Base-by-base conservation (phyloP, 257 asterid species). In the Osmanthus fragrans region DNA sequence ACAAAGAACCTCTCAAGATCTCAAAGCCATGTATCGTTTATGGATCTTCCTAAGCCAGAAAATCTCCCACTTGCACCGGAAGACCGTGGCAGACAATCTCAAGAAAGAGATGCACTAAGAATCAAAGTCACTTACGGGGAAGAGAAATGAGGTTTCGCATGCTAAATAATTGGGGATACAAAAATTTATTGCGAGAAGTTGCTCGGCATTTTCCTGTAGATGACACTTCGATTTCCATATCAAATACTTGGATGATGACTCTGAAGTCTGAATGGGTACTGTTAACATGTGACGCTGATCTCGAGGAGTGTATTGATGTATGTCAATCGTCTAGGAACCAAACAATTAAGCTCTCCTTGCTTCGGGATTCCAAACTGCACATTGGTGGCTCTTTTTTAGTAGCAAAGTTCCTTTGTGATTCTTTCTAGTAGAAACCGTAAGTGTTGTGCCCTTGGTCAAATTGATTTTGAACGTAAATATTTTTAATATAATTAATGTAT, bases 161-260 rank as follows among this genome's bases (percentile, higher is more conserved):
- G 92, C 88, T 85, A 29, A 84, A 21, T 27, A 72, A 75, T 16
- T 90, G 96, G 97, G 84, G 87, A 29, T 91, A 88, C 85, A 47
- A 74, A 13, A 96, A 94, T 70, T 73, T 94, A 51, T 25, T 91
- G 80, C 85, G 75, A 45, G 97, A 92, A 70, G 86, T 89, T 7
- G 80, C 86, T 1, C 76, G 89, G 76, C 83, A 97, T 19, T 94
- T 94, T 36, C 93, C 96, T 27, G 80, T 91, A 68, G 88, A 80
- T 60, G 85, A 83, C 68, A 65, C 81, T 9, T 72, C 1, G 82
- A 89, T 29, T 86, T 85, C 78, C 91, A 83, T 78, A 89, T 94
- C 81, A 94, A 91, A 39, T 94, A 94, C 84, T 84, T 92, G 83
- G 99, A 94, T 19, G 99, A 94, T n/a, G 99, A 94, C 68, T 83